phyloP scores from a whole-genome alignment of 2,329 filamentous ascomycete genomes.

The Paraphoma chrysanthemicola region DNA sequence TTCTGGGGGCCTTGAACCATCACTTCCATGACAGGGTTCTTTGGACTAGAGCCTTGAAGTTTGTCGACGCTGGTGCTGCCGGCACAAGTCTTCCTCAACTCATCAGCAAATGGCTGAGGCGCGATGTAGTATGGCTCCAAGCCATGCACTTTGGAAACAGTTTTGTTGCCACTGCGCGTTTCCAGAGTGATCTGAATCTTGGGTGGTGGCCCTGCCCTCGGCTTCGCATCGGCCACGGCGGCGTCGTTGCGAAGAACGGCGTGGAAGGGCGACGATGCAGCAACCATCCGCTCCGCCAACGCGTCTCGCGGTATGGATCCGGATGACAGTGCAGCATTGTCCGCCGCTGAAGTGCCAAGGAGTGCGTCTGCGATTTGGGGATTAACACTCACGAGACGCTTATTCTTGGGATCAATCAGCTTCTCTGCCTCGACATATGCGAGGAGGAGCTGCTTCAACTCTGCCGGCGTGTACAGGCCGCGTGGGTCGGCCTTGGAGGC shows the following conservation, averaged over 20 bases:
- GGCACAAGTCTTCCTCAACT: slow-evolving; percentile 71
- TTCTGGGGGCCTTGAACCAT: slow-evolving; percentile 72
- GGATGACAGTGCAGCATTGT: slow-evolving; percentile 64
- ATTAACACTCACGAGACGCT: slow-evolving; percentile 67
- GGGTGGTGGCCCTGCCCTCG: slow-evolving; percentile 66
- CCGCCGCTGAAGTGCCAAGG: slow-evolving; percentile 60
- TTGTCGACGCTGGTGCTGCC: slow-evolving; percentile 71
- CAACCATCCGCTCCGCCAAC: slow-evolving; percentile 65
- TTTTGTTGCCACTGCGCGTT: slow-evolving; percentile 71
- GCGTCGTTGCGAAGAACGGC: slow-evolving; percentile 61
- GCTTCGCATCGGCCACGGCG: slow-evolving; percentile 55
- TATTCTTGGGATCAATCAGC: slow-evolving; percentile 64
- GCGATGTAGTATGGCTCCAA: slow-evolving; percentile 68
- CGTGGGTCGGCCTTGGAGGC: slow-evolving; percentile 57
- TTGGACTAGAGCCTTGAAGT: slow-evolving; percentile 65
- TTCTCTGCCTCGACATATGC: slow-evolving; percentile 66
- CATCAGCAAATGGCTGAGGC: slow-evolving; percentile 67
- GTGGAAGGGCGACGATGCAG: slow-evolving; percentile 64
- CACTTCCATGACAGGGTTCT: slow-evolving; percentile 70
- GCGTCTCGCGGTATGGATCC: slow-evolving; percentile 66
- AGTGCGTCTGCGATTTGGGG: slow-evolving; percentile 69
- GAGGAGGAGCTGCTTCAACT: slow-evolving; percentile 64
- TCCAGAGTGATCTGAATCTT: slow-evolving; percentile 68
- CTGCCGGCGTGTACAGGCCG: slow-evolving; percentile 65
- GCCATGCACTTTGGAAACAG: slow-evolving; percentile 67